Conservation (phyloP, 2,329 filamentous ascomycete species). For the Colletotrichum somersetense region DNA sequence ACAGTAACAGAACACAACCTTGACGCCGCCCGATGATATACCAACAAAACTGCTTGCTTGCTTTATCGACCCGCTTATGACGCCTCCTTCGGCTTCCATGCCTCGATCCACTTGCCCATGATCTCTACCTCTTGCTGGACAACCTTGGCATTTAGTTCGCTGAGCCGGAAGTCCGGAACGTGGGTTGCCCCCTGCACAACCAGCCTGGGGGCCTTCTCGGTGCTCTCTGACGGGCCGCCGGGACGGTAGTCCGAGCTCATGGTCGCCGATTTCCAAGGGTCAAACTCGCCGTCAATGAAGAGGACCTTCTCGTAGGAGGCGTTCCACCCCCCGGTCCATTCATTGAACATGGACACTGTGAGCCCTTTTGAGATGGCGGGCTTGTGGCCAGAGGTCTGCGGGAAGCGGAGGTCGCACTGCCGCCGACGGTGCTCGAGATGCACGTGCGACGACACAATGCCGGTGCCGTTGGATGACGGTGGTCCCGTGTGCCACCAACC, state of each 20-base stretch:
- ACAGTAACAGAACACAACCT: neutral
- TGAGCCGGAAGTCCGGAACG: conserved; percentile 25
- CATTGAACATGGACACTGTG: conserved; percentile 33
- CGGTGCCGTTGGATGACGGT: conserved; percentile 28
- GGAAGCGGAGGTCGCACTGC: conserved; percentile 26
- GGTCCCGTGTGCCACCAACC: conserved; percentile 36
- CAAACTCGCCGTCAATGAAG: conserved; percentile 37
- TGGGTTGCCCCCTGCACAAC: conserved; percentile 29
- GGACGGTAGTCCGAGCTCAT: conserved; percentile 37
- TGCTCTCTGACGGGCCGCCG: conserved; percentile 24
- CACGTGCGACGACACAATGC: conserved; percentile 30
- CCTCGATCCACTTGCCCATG: conserved; percentile 37
- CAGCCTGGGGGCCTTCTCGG: conserved; percentile 24
- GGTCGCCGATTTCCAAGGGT: conserved; percentile 36
- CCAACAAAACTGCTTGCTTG: neutral
- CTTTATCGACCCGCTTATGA: neutral
- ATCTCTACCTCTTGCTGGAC: conserved; percentile 28
- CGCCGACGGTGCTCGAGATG: conserved; percentile 12
- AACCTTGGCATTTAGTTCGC: neutral
- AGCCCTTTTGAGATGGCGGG: conserved; percentile 27
- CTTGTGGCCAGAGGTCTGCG: conserved; percentile 18
- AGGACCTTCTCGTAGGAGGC: conserved; percentile 37
- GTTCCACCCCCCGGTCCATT: conserved; percentile 33
- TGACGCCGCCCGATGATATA: conserved; percentile 24
- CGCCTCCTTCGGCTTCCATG: conserved; percentile 35